Conservation (phyloP, 2,329 filamentous ascomycete species). For the Pestalotiopsis sp. region DNA sequence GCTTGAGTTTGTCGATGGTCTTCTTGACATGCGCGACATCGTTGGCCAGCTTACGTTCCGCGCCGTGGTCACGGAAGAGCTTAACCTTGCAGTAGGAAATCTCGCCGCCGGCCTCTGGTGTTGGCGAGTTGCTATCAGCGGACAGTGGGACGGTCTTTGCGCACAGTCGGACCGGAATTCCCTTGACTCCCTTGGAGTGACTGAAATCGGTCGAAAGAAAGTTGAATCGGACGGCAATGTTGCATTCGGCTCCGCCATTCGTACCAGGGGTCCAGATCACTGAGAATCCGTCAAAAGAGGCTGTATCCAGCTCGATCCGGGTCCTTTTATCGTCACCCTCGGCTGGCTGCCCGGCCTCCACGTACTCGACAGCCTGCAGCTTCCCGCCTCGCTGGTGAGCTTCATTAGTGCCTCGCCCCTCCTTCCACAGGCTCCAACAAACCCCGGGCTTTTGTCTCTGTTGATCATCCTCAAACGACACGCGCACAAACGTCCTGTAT, state of each 20-base stretch:
- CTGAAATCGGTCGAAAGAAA: slow-evolving; percentile 98
- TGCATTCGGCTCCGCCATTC: slow-evolving; percentile 74
- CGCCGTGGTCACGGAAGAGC: slow-evolving; percentile 93
- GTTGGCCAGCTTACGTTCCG: slow-evolving; percentile 92
- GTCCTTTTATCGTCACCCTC: slow-evolving; percentile 69
- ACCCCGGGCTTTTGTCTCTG: slow-evolving; percentile 81
- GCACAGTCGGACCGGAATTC: slow-evolving; percentile 90
- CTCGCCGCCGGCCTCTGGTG: slow-evolving; percentile 59
- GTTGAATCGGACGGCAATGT: slow-evolving; percentile 92
- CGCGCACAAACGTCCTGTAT: slow-evolving; percentile 90
- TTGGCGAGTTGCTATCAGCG: slow-evolving; percentile 50
- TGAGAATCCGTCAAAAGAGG: slow-evolving; percentile 92
- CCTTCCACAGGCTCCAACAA: slow-evolving; percentile 93
- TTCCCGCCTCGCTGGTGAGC: slow-evolving; percentile 92
- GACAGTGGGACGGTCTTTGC: slow-evolving; percentile 79
- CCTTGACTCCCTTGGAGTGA: slow-evolving; percentile 97
- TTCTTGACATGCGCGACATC: slow-evolving; percentile 95
- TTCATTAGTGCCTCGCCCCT: slow-evolving; percentile 93
- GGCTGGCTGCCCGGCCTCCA: slow-evolving; percentile 65
- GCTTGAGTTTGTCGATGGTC: slow-evolving; percentile 92
- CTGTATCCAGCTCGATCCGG: slow-evolving; percentile 70
- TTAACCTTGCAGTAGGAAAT: slow-evolving; percentile 97
- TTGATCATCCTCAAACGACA: slow-evolving; percentile 96
- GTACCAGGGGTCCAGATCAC: slow-evolving; percentile 82
- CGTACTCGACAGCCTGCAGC: slow-evolving; percentile 92